Percentiles rank a stretch among this genome's conserved stretches.
Evolutionary conservation across 139 green algal genomes (phyloP).

Genomic region (Tetratostichococcus sp.): DNA sequence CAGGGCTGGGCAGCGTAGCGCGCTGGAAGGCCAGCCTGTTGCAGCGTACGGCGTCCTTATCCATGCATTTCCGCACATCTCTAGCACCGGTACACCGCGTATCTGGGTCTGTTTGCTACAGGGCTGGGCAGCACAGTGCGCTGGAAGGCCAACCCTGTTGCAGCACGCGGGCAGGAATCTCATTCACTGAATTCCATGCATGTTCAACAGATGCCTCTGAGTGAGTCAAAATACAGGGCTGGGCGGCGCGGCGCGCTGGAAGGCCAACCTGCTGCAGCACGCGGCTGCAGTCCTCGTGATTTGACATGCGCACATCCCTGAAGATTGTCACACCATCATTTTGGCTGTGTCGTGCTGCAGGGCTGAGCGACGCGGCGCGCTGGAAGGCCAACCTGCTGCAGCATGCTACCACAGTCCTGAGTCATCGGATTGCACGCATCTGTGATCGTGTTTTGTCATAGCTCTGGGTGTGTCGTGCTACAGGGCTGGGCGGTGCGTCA

Average conservation of each 20-base stretch:
- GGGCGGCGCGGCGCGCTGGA: conserved; percentile 49
- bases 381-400: conserved; percentile 50
- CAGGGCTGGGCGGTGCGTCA: conserved; percentile 28
- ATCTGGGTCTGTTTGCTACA: too few relatives aligned
- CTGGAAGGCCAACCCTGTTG: conserved; percentile 51
- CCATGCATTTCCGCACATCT: too few relatives aligned
- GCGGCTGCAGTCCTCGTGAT: too few relatives aligned
- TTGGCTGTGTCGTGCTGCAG: conserved; percentile 40
- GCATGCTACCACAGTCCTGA: too few relatives aligned
- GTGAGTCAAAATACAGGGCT: conserved; percentile 44
- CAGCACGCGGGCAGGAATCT: background rate
- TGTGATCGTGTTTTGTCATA: too few relatives aligned
- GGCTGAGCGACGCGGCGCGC: conserved; percentile 28
- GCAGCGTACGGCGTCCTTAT: background rate
- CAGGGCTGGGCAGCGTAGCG: conserved; percentile 27
- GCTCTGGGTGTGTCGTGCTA: too few relatives aligned
- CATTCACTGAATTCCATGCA: too few relatives aligned
- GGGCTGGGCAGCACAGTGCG: conserved; percentile 34
- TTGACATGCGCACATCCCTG: too few relatives aligned
- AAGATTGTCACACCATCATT: too few relatives aligned
- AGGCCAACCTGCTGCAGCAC: conserved; percentile 20
- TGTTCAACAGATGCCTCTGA: too few relatives aligned
- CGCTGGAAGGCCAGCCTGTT: conserved; percentile 50
- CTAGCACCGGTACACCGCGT: too few relatives aligned
- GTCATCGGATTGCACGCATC: too few relatives aligned